phyloP scores from a whole-genome alignment of 306 rosid species.

The Vigna unguiculata region DNA sequence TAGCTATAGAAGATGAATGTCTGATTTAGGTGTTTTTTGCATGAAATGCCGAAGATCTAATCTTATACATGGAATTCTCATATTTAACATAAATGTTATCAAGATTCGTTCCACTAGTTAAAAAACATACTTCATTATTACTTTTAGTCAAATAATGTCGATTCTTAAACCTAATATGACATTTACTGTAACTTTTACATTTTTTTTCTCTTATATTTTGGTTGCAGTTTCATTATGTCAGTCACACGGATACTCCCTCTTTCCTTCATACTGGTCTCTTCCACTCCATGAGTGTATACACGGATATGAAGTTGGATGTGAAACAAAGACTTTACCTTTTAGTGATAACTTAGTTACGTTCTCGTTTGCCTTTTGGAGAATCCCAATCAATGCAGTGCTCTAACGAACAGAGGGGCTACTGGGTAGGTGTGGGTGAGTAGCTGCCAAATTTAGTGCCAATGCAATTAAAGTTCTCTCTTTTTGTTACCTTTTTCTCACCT shows the following conservation, averaged over 20 bases:
- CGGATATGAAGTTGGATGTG: not conserved
- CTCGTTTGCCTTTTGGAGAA: not conserved
- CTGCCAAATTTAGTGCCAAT: slow-evolving; percentile 20
- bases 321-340: not conserved
- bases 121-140: too few relatives aligned
- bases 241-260: not conserved
- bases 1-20: too few relatives aligned
- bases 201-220: not conserved
- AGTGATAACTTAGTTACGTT: not conserved
- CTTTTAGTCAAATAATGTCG: too few relatives aligned
- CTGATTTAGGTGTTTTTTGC: too few relatives aligned
- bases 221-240: not conserved
- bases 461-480: slow-evolving; percentile 12
- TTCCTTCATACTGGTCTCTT: not conserved
- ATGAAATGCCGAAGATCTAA: too few relatives aligned
- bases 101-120: too few relatives aligned
- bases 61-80: too few relatives aligned
- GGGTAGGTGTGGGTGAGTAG: slow-evolving; percentile 7
- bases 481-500: not conserved
- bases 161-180: too few relatives aligned
- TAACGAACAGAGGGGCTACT: not conserved
- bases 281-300: not conserved
- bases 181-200: not conserved
- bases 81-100: too few relatives aligned
- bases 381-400: slow-evolving; percentile 19